Evolutionary conservation across 2,329 filamentous ascomycete genomes (phyloP), one percentile per base, ranked within the genome.

Genomic region (Davidsoniella eucalypti): DNA sequence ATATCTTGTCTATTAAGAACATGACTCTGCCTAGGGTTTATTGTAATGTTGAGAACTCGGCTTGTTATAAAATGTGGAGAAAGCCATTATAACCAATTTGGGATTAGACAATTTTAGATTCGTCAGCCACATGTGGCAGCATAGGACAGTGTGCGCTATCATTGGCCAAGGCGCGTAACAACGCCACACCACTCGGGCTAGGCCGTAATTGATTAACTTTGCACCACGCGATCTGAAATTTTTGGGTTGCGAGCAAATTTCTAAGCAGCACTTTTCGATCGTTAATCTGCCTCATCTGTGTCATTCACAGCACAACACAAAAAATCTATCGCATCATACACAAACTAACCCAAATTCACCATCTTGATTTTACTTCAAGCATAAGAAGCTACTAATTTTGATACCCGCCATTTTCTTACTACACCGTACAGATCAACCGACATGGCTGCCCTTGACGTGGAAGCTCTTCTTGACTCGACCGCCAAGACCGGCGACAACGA

Each of bases 401-500:
- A 25, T 25, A 44, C 41, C 29, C 10, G n/a, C 18, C 3, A 18
- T 21, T 25, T n/a, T 44, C n/a, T 25, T 21, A 44, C 23, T 26
- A 33, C 2, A 33, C 18, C 18, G 18, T 43, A 21, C 40, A 16
- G 40, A 43, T 21, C 14, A 23, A 25, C 47, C 38, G 39, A 33
- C 44, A 73, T 74, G 70, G 65, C 69, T 48, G 68, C 65, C 52
- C 63, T 73, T 58, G 87, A 94, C 62, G 86, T 95, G 59, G 88
- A 95, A 72, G 86, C 87, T 57, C 76, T 95, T 56, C 79, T 95
- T 58, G 87, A 94, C 66, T 85, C 84, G 47, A 86, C 84, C 55
- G 85, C 84, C 48, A 80, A 79, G 62, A 71, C 72, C 57, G 29
- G 29, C 29, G 67, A 70, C 54, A 67, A 69, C 49, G 68, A 73